Evolutionary conservation across 805 yeast species (phyloP), one percentile per base, ranked within the genome.

Genomic region (Kuraishia borneana): DNA sequence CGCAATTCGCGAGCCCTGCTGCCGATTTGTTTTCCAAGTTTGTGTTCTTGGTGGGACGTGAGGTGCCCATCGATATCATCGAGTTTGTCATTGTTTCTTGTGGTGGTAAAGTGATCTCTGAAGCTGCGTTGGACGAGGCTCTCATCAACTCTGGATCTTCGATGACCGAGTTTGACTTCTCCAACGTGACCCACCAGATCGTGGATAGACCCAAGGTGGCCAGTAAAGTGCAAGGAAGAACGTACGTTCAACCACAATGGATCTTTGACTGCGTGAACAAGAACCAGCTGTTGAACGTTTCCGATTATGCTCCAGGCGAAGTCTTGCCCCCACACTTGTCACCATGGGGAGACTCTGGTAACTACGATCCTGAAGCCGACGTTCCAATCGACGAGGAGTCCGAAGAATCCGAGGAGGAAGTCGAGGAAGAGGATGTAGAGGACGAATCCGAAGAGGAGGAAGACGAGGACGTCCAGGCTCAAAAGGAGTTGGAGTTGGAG

Each of bases 241-340:
- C 94, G 0, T 92, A 92, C 52, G 57, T 89, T 32, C 98, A 92
- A 62, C 98, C 98, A 14, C 98, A 92, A 65, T 92, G 98, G 98
- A 68, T 92, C 21, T 88, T 92, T 55, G 98, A 92, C 56, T 78
- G 81, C 50, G 63, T 92, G 40, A 92, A 92, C 63, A 80, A 81
- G 59, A 71, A 74, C 33, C 65, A 71, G 39, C 65, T 92, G 40
- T 65, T 82, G 39, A 74, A 92, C 14, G 95, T 84, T 17, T 76
- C 79, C 36, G 68, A 68, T 36, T 92, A 92, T 53, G 82, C 94
- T 30, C 95, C 96, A 4, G 98, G 98, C 37, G 96, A 89, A 61
- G 64, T 84, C 4, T 67, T 92, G 43, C 98, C 98, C 30, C 96
- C 98, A 25, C 98, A 92, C 59, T 66, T 92, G 50, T 83, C 95